Percentiles rank a stretch among this genome's conserved stretches.
phyloP scores from a whole-genome alignment of 192 early-diverging fungal genomes.

The Glomus cerebriforme region DNA sequence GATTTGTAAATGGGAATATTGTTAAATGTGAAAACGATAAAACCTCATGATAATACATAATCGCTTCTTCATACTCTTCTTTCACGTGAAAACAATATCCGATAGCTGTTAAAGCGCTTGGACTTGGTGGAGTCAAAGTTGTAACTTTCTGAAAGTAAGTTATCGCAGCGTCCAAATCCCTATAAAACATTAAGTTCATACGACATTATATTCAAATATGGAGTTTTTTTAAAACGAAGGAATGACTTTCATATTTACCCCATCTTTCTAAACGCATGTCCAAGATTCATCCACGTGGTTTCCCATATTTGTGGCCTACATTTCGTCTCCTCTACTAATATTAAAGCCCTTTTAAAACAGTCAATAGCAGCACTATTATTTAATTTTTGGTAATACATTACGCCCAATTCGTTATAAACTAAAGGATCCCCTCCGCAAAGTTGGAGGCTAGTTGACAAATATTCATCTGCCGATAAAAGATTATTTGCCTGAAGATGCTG shows the following conservation, averaged over 20 bases:
- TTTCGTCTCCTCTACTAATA: slow-evolving; percentile 49
- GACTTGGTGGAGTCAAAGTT: slow-evolving; percentile 40
- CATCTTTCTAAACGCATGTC: slow-evolving; percentile 63
- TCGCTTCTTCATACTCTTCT: slow-evolving; percentile 11
- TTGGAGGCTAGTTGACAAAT: slow-evolving; percentile 49
- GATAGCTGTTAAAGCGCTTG: slow-evolving; percentile 43
- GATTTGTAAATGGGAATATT: not conserved
- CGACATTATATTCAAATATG: no score
- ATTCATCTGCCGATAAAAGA: slow-evolving; percentile 60
- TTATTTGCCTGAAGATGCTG: slow-evolving; percentile 66
- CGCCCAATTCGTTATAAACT: slow-evolving; percentile 74
- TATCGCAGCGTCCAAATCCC: slow-evolving; percentile 42
- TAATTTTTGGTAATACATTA: slow-evolving; percentile 52
- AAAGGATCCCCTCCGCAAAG: slow-evolving; percentile 67
- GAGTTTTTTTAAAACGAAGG: not conserved
- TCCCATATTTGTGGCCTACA: slow-evolving; percentile 58
- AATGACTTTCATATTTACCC: slow-evolving; percentile 42
- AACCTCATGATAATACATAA: slow-evolving; percentile 13
- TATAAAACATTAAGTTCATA: not conserved
- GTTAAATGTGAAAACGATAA: not conserved
- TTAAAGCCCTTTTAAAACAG: slow-evolving; percentile 55
- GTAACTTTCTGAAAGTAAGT: slow-evolving; percentile 48
- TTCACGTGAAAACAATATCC: slow-evolving; percentile 13
- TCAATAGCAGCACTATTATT: slow-evolving; percentile 57
- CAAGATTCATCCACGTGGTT: slow-evolving; percentile 67